Base-by-base conservation (phyloP, 129 eudicot species). In the Scalesia atractyloides region DNA sequence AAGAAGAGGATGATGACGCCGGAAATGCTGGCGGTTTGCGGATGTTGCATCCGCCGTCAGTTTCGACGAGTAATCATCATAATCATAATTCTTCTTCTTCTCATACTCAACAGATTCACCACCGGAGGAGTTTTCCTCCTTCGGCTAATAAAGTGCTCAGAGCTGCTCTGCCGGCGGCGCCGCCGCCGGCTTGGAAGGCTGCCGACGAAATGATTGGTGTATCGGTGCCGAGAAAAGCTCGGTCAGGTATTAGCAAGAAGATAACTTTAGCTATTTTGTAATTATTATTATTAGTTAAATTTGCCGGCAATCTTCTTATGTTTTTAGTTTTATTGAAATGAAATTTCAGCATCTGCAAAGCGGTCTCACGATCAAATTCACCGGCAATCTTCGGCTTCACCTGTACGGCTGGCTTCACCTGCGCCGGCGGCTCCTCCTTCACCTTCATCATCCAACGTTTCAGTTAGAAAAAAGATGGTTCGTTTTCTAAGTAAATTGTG, bases 201-300 rank as follows among this genome's bases (percentile, higher is more conserved):
- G 86, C 93, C 12, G 98, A 94, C 36, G 96, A 95, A 66, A 86
- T 91, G 94, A 90, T 95, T 56, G 91, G 96, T 24, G 89, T 91
- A 22, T 76, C 97, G 3, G 95, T 95, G 0, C 99, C 99, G 0
- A 82, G 97, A 60, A 95, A 95, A 79, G 99, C 99, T 56, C 97
- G 99, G 6, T 84, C 99, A 36, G 97, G 99, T 95, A 85, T 68
- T 18, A 41, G 1, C 22, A 9, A 5, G 17, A 48, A 22, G 10
- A 49, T 15, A 16, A 18, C 59, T 68, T 20, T 4, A 22, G 0
- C 44, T 30, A 0, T 26, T 53, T 73, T 59, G 15, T 19, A 9
- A 5, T 48, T 41, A 9, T 26, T 16, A 12, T 36, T 36, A 5
- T 5, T n/a, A n/a, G n/a, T n/a, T n/a, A n/a, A n/a, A n/a, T n/a